phyloP scores from a whole-genome alignment of 768 basidiomycete genomes.

The Exidia glandulosa region DNA sequence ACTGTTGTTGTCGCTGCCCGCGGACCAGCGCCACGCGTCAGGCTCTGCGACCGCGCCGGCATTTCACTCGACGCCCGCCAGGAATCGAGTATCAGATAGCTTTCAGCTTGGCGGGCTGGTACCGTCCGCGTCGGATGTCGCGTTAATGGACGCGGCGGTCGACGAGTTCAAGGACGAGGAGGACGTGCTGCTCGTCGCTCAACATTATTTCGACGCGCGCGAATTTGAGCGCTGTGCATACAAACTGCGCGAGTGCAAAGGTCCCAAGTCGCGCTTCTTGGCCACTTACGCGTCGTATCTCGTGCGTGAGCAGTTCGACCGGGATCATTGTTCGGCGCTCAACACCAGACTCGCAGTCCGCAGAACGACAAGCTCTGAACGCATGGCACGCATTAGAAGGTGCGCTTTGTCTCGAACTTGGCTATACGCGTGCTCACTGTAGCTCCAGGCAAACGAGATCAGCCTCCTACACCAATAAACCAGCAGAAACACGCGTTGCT shows the following conservation, averaged over 20 bases:
- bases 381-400: constrained; percentile 80
- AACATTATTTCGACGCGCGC: constrained; percentile 60
- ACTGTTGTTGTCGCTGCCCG: neutral
- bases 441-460: constrained; percentile 54
- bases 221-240: constrained; percentile 69
- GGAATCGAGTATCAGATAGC: neutral
- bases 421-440: neutral
- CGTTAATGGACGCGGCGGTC: constrained; percentile 13
- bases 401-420: constrained; percentile 21
- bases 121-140: constrained; percentile 7
- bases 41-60: constrained; percentile 1
- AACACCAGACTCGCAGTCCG: constrained; percentile 38
- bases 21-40: constrained; percentile 1
- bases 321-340: constrained; percentile 4
- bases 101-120: constrained; percentile 1
- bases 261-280: constrained; percentile 66
- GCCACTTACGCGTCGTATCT: constrained; percentile 73
- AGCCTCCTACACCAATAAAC: constrained; percentile 59
- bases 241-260: constrained; percentile 51
- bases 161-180: constrained; percentile 40
- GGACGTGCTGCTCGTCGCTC: constrained; percentile 63
- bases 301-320: constrained; percentile 37
- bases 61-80: constrained; percentile 3
- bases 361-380: constrained; percentile 71
- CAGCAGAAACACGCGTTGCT: constrained; percentile 45